phyloP scores from a whole-genome alignment of 2,329 filamentous ascomycete genomes.

The Fusarium poae region DNA sequence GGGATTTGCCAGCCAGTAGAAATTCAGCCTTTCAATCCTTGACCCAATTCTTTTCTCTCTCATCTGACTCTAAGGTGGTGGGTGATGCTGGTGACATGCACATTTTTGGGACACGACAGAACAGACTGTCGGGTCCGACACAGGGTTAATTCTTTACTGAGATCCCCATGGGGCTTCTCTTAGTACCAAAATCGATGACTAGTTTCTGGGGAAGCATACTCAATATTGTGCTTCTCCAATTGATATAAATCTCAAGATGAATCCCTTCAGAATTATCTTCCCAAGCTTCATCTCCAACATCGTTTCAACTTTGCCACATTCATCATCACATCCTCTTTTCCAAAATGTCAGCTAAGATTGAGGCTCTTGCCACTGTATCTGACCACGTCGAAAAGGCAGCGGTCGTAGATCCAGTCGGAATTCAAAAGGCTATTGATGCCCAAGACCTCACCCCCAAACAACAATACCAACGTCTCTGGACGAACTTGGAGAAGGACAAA shows the following conservation, averaged over 20 bases:
- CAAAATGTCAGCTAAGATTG: slow-evolving; percentile 14
- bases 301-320: background rate
- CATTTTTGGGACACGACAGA: background rate
- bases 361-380: slow-evolving; percentile 9
- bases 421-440: slow-evolving; percentile 26
- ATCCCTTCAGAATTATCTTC: background rate
- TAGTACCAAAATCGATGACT: background rate
- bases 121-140: background rate
- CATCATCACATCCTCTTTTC: background rate
- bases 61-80: background rate
- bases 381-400: slow-evolving; percentile 18
- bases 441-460: slow-evolving; percentile 45
- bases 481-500: slow-evolving; percentile 49
- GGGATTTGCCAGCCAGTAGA: background rate
- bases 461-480: slow-evolving; percentile 48
- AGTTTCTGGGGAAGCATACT: background rate
- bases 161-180: slow-evolving; percentile 2
- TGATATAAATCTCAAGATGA: background rate
- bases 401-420: slow-evolving; percentile 6
- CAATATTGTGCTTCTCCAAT: no score
- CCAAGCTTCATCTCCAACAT: background rate
- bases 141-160: background rate
- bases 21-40: slow-evolving; percentile 27
- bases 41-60: background rate
- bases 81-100: background rate